A percentile compares a stretch with the other conserved stretches of the same genome.
These are phyloP conservation scores for Phytopythium oedochilum DNA, from an alignment of 352 stramenopile species.

Conservation along the genomic window DNA sequence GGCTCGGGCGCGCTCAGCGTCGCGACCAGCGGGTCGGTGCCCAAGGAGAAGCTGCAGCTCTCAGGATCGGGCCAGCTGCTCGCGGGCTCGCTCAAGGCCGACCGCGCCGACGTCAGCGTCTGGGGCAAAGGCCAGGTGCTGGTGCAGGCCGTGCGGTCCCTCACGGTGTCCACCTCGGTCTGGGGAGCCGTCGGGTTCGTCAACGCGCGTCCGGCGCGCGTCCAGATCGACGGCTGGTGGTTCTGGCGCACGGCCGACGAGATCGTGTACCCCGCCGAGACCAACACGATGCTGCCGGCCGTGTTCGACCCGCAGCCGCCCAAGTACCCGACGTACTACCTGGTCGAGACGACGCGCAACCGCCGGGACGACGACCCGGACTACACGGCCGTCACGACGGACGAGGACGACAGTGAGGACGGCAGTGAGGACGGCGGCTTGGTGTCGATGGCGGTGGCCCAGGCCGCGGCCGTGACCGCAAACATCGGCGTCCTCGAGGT, in stretches of 20 bases:
- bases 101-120: constrained; percentile 31
- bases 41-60: constrained; percentile 43
- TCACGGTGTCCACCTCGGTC: constrained; percentile 44
- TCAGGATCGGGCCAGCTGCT: constrained; percentile 42
- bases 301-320: constrained; percentile 15
- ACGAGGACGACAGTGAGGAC: not conserved
- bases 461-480: constrained; percentile 3
- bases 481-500: not conserved
- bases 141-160: constrained; percentile 40
- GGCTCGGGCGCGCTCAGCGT: constrained; percentile 42
- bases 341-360: constrained; percentile 20
- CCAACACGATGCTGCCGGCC: constrained; percentile 36
- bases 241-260: constrained; percentile 42
- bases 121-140: constrained; percentile 40
- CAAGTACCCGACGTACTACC: constrained; percentile 27
- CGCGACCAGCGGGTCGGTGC: constrained; percentile 25
- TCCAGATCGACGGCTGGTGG: constrained; percentile 54
- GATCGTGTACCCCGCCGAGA: constrained; percentile 30
- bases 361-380: constrained; percentile 27
- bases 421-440: not conserved
- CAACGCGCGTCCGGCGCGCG: constrained; percentile 21
- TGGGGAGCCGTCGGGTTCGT: constrained; percentile 52
- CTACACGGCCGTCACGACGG: constrained; percentile 18
- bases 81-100: constrained; percentile 37
- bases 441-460: not conserved